These are phyloP conservation scores for Nakataea oryzae DNA, from an alignment of 2,329 filamentous ascomycete species.

Conservation along the genomic window DNA sequence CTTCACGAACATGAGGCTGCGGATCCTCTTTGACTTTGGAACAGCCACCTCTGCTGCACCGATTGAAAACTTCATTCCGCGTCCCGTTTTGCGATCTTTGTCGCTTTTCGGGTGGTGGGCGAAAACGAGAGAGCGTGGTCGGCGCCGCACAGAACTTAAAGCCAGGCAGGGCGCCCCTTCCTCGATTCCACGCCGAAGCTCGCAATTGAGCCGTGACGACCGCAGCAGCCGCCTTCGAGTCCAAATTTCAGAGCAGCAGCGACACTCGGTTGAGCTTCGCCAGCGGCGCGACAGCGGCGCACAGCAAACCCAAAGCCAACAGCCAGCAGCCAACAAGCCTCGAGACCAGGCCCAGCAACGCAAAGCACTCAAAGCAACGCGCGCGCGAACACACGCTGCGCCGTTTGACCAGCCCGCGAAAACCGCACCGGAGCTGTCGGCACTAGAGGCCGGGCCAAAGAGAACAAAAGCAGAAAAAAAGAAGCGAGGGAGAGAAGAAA, in stretches of 20 bases:
- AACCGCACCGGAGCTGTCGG: neutral
- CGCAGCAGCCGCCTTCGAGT: neutral
- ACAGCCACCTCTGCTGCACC: neutral
- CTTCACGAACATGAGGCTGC: neutral
- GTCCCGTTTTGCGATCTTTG: neutral
- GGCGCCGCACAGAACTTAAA: neutral
- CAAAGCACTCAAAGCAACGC: neutral
- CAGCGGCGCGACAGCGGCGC: too few relatives aligned
- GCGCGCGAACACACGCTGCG: neutral
- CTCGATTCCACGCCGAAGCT: neutral
- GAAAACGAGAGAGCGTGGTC: neutral
- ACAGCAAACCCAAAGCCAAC: too few relatives aligned
- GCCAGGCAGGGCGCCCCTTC: neutral
- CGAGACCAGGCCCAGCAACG: too few relatives aligned
- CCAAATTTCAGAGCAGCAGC: neutral
- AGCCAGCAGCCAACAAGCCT: neutral
- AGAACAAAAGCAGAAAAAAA: neutral
- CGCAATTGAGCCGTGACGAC: neutral
- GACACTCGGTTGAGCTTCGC: neutral
- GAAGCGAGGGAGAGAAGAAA: too few relatives aligned
- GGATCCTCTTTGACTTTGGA: neutral
- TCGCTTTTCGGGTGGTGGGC: neutral
- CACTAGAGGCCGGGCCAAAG: too few relatives aligned
- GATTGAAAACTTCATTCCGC: neutral
- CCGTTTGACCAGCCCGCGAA: neutral